Evolutionary conservation across 176 grass and related monocot species (phyloP).

Genomic region (maize (Zea mays)): DNA sequence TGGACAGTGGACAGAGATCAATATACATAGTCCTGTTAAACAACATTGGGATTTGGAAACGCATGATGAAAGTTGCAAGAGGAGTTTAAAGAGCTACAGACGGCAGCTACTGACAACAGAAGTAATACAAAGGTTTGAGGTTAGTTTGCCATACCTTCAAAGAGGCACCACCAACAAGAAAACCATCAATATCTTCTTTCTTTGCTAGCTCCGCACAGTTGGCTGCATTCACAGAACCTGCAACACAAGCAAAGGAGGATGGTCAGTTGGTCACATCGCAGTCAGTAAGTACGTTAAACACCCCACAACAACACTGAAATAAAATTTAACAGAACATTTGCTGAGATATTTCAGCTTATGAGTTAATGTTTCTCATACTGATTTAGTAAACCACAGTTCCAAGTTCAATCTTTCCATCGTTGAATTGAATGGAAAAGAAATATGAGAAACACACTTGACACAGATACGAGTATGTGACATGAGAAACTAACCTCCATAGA

Average conservation of each 20-base stretch:
- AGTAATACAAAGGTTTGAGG: background rate
- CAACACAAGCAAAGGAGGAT: conserved; percentile 26
- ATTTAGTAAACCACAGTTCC: background rate
- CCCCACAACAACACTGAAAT: background rate
- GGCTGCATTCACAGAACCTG: conserved; percentile 86
- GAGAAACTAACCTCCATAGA: conserved; percentile 81
- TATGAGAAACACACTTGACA: background rate
- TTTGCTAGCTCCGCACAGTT: conserved; percentile 91
- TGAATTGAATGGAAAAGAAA: background rate
- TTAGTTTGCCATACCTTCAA: conserved; percentile 62
- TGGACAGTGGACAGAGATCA: background rate
- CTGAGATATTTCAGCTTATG: background rate
- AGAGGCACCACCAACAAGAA: conserved; percentile 95
- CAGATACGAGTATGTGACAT: background rate
- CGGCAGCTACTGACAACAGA: background rate
- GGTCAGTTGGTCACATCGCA: background rate
- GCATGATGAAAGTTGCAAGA: background rate
- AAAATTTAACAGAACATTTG: background rate
- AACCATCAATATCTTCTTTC: conserved; percentile 97
- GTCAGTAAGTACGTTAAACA: background rate
- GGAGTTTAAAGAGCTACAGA: background rate
- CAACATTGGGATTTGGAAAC: background rate
- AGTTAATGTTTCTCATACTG: background rate
- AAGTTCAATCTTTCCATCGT: background rate
- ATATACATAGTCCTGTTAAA: background rate